Evolutionary conservation across 192 early-diverging fungal species (phyloP).

Genomic region (Backusella parvicylindrica): DNA sequence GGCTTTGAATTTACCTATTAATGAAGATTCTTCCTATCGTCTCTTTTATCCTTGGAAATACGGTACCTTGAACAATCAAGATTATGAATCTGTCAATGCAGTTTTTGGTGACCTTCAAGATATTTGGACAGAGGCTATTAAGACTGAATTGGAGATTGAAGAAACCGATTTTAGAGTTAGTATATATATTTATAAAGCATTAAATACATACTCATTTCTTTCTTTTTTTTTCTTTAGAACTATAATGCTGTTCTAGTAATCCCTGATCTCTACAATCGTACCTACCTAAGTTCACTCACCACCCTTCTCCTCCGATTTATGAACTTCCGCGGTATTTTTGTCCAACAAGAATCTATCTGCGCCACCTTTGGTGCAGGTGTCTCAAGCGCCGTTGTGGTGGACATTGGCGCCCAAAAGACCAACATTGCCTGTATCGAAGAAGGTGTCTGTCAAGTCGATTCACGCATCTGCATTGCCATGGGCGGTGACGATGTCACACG

Average conservation of each 20-base stretch:
- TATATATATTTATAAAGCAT: not conserved
- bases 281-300: conserved; percentile 60
- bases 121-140: conserved; percentile 75
- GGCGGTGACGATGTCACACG: conserved; percentile 90
- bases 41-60: conserved; percentile 76
- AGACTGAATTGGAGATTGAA: conserved; percentile 64
- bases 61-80: conserved; percentile 71
- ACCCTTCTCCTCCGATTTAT: conserved; percentile 71
- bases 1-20: conserved; percentile 47
- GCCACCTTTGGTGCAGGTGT: conserved; percentile 87
- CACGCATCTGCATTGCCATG: conserved; percentile 47
- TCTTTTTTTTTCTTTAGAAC: conserved; percentile 13
- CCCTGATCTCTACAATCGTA: conserved; percentile 69
- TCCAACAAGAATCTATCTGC: conserved; percentile 79
- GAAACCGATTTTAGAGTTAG: conserved; percentile 48
- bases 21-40: conserved; percentile 35
- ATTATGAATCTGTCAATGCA: conserved; percentile 64
- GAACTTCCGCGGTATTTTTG: conserved; percentile 69
- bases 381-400: conserved; percentile 82
- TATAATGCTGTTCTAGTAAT: conserved; percentile 77
- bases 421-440: conserved; percentile 83
- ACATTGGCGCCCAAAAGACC: conserved; percentile 89
- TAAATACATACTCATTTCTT: no score
- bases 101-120: conserved; percentile 73
- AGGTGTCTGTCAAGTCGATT: conserved; percentile 71